Evolutionary conservation across 768 basidiomycete species (phyloP).

Genomic region (Boletus patriciae): DNA sequence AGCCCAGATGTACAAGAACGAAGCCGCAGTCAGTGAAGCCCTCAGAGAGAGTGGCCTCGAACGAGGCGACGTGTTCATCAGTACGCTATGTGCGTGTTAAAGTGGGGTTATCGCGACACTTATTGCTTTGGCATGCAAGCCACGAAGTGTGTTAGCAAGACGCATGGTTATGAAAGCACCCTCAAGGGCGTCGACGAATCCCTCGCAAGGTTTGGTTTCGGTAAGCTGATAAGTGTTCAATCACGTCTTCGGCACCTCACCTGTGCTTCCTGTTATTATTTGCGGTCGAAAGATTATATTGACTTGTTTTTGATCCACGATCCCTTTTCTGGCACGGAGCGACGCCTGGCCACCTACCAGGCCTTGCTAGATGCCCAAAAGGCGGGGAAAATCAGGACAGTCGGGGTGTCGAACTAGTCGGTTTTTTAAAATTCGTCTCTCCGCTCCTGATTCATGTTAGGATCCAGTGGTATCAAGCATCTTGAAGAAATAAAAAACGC

Average conservation of each 20-base stretch:
- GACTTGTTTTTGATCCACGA: conserved; percentile 83
- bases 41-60: conserved; percentile 54
- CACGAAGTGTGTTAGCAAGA: conserved; percentile 58
- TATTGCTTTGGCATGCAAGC: conserved; percentile 40
- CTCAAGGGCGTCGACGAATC: conserved; percentile 60
- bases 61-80: conserved; percentile 68
- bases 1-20: conserved; percentile 68
- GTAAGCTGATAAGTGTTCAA: conserved; percentile 37
- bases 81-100: conserved; percentile 39
- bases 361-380: conserved; percentile 63
- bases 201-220: conserved; percentile 55
- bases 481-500: conserved; percentile 69
- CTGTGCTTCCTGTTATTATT: background rate
- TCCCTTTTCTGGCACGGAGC: conserved; percentile 59
- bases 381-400: conserved; percentile 63
- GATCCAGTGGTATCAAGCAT: conserved; percentile 63
- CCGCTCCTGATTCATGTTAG: background rate
- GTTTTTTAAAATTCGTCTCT: conserved; percentile 21
- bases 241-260: conserved; percentile 13
- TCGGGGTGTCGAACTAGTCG: conserved; percentile 87
- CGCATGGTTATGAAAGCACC: conserved; percentile 64
- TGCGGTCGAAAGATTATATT: conserved; percentile 47
- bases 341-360: conserved; percentile 69
- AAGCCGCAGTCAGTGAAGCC: conserved; percentile 60
- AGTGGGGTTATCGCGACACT: background rate